Conservation (phyloP, 2,329 filamentous ascomycete species). For the Boeremia exigua region DNA sequence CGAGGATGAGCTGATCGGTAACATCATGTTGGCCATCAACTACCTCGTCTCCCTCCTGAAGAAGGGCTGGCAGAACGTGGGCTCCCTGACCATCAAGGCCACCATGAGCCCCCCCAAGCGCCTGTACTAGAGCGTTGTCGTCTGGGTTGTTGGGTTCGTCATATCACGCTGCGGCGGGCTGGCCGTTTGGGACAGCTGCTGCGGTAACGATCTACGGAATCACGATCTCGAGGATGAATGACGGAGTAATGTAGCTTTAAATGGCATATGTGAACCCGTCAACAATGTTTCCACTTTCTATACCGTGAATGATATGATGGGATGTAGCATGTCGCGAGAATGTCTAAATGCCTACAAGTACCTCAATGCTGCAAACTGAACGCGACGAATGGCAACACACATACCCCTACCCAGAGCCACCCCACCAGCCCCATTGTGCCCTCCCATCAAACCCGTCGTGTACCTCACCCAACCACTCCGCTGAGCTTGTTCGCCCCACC, state of each 20-base stretch:
- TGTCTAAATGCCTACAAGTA: too few species aligned
- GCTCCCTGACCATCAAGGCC: constrained; percentile 99
- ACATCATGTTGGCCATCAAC: constrained; percentile 99
- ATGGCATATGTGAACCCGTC: constrained; percentile 18
- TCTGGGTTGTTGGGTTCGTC: constrained; percentile 21
- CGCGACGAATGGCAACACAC: too few species aligned
- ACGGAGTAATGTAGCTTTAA: constrained; percentile 41
- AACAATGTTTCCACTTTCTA: background rate
- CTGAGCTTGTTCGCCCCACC: too few species aligned
- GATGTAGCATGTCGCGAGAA: too few species aligned
- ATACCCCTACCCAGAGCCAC: background rate
- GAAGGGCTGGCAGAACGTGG: constrained; percentile 99
- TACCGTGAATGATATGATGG: background rate
- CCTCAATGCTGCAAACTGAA: too few species aligned
- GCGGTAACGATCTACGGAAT: constrained; percentile 29
- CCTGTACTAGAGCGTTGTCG: constrained; percentile 75
- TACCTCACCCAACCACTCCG: too few species aligned
- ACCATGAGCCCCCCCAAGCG: constrained; percentile 99
- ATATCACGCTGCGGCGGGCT: constrained; percentile 18
- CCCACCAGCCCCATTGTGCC: background rate
- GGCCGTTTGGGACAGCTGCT: constrained; percentile 23
- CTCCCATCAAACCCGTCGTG: too few species aligned
- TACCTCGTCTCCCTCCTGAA: constrained; percentile 99
- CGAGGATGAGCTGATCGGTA: constrained; percentile 92
- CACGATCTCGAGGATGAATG: constrained; percentile 20